Percentiles rank a stretch among this genome's conserved stretches.
Conservation (phyloP, 2,329 filamentous ascomycete species). For the Elsinoe perseae region DNA sequence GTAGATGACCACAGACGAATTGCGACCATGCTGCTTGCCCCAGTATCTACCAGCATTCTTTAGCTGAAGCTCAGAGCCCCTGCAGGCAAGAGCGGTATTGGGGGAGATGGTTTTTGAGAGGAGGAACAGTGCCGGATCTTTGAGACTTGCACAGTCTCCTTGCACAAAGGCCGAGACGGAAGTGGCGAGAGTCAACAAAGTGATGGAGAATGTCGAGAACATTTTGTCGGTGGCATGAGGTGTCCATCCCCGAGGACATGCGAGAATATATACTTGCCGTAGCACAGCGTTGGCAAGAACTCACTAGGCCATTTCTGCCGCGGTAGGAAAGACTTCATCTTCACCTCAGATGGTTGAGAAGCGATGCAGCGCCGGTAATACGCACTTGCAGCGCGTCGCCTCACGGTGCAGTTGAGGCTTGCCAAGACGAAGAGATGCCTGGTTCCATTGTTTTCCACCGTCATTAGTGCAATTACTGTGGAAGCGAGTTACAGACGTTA, state of each 20-base stretch:
- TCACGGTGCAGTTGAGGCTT: no score
- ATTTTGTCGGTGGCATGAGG: not conserved
- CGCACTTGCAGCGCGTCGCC: no score
- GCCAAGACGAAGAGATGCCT: no score
- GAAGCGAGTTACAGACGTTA: no score
- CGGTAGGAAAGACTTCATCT: not conserved
- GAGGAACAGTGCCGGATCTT: constrained; percentile 1
- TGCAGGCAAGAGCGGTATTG: constrained; percentile 13
- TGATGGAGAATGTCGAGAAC: not conserved
- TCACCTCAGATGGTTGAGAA: not conserved
- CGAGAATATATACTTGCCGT: not conserved
- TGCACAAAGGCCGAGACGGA: not conserved
- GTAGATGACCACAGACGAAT: constrained; percentile 14
- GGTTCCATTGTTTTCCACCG: no score
- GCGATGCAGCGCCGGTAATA: no score
- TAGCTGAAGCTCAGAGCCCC: constrained; percentile 11
- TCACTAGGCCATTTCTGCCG: not conserved
- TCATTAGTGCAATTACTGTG: no score
- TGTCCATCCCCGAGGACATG: not conserved
- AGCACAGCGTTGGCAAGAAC: not conserved
- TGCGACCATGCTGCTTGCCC: constrained; percentile 15
- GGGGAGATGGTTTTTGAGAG: constrained; percentile 4
- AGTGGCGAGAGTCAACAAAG: no score
- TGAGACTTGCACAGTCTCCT: constrained; percentile 9
- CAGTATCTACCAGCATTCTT: constrained; percentile 15